phyloP scores from a whole-genome alignment of 2,329 filamentous ascomycete genomes.

The Pleoardoris graminearum region DNA sequence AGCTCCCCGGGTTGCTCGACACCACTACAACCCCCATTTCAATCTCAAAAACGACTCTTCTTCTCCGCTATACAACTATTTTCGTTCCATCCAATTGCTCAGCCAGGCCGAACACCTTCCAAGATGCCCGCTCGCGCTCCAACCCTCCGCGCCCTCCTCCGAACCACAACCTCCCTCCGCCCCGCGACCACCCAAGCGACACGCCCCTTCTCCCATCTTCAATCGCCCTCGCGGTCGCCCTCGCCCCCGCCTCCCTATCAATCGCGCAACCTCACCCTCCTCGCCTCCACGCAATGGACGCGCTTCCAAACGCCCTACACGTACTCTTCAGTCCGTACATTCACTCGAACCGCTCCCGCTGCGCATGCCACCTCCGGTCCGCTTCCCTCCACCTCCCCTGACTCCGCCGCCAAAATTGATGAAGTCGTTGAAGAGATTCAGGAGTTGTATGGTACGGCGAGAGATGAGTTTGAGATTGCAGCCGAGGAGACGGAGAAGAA shows the following conservation, averaged over 20 bases:
- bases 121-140: constrained; percentile 31
- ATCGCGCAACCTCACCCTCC: constrained; percentile 28
- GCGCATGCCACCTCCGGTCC: constrained; percentile 9
- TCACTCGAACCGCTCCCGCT: constrained; percentile 33
- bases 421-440: constrained; percentile 39
- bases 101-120: not conserved
- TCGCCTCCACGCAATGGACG: constrained; percentile 37
- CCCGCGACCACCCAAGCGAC: constrained; percentile 28
- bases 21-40: not conserved
- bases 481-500: constrained; percentile 58
- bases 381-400: constrained; percentile 15
- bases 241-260: constrained; percentile 32
- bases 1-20: not conserved
- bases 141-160: constrained; percentile 35
- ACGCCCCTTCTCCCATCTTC: constrained; percentile 26
- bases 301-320: constrained; percentile 38
- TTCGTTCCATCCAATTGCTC: not conserved
- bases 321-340: constrained; percentile 38
- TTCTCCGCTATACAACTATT: not conserved
- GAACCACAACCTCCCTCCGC: constrained; percentile 27
- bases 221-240: constrained; percentile 26
- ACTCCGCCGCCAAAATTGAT: constrained; percentile 31
- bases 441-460: constrained; percentile 45
- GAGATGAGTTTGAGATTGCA: constrained; percentile 55
- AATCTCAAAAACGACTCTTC: too few species aligned